These are phyloP conservation scores for Coprinopsis cinerea DNA, from an alignment of 768 basidiomycete genomes.

Conservation along the genomic window DNA sequence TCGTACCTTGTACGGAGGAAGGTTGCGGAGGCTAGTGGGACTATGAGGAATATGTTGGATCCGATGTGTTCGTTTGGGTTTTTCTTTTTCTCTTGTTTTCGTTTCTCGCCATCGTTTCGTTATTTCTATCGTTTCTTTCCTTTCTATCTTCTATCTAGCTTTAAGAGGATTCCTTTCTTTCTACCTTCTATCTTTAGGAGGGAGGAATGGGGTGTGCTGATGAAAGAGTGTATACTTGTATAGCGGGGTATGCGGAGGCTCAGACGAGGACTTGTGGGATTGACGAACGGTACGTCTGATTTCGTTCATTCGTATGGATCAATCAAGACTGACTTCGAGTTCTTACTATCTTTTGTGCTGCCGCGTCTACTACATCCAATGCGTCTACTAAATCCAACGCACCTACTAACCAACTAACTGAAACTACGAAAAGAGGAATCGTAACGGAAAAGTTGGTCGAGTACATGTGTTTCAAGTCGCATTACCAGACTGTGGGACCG, in stretches of 20 bases:
- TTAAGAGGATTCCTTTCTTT: no score
- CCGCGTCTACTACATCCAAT: neutral
- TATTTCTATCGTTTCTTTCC: no score
- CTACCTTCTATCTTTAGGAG: no score
- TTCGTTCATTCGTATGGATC: neutral
- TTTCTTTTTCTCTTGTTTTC: neutral
- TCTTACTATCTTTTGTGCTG: neutral
- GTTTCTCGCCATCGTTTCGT: neutral
- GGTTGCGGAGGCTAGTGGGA: conserved; percentile 73
- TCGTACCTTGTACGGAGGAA: conserved; percentile 73
- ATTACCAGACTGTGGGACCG: conserved; percentile 62
- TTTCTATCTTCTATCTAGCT: no score
- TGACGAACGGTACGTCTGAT: conserved; percentile 54
- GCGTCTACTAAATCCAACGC: no score
- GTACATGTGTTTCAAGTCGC: conserved; percentile 80
- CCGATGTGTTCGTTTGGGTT: conserved; percentile 43
- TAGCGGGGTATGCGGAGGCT: conserved; percentile 75
- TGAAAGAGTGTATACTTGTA: neutral
- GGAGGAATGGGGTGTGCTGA: no score
- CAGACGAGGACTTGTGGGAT: conserved; percentile 63
- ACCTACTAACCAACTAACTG: no score
- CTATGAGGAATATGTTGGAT: conserved; percentile 76
- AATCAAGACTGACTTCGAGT: no score
- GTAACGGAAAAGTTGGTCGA: conserved; percentile 87
- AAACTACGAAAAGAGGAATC: conserved; percentile 47